phyloP scores from a whole-genome alignment of 306 rosid genomes.

The Malus sylvestris region DNA sequence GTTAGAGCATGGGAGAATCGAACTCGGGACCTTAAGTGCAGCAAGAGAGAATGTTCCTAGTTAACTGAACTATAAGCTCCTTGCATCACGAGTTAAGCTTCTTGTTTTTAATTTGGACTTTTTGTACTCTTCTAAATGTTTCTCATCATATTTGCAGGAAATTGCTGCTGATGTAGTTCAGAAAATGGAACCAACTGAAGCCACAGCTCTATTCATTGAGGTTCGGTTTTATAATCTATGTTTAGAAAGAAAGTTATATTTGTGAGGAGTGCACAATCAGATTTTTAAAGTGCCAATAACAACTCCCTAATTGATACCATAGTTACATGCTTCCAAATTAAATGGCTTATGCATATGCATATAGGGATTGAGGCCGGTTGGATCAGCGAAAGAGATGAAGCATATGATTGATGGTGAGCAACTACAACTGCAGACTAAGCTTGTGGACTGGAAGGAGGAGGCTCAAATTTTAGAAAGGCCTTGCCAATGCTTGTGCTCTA shows the following conservation, averaged over 20 bases:
- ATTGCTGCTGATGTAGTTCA: slow-evolving; percentile 63
- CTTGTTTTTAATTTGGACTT: not conserved
- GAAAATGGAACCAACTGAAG: slow-evolving; percentile 53
- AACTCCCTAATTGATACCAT: not conserved
- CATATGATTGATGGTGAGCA: slow-evolving; percentile 4
- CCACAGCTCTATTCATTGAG: slow-evolving; percentile 47
- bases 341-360: not conserved
- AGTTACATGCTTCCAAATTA: not conserved
- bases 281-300: too few species aligned
- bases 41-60: too few species aligned
- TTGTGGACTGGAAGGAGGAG: slow-evolving; percentile 20
- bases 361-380: slow-evolving; percentile 29
- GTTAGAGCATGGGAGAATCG: too few species aligned
- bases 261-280: too few species aligned
- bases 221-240: slow-evolving; percentile 12
- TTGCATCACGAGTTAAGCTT: not conserved
- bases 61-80: too few species aligned
- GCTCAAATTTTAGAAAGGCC: slow-evolving; percentile 8
- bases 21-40: too few species aligned
- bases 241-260: too few species aligned
- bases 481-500: slow-evolving; percentile 34
- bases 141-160: slow-evolving; percentile 40
- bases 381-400: slow-evolving; percentile 26
- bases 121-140: not conserved
- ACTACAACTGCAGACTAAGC: not conserved